Evolutionary conservation across 164 flowering plant genomes (phyloP).

Genomic region (Dillenia turbinata): DNA sequence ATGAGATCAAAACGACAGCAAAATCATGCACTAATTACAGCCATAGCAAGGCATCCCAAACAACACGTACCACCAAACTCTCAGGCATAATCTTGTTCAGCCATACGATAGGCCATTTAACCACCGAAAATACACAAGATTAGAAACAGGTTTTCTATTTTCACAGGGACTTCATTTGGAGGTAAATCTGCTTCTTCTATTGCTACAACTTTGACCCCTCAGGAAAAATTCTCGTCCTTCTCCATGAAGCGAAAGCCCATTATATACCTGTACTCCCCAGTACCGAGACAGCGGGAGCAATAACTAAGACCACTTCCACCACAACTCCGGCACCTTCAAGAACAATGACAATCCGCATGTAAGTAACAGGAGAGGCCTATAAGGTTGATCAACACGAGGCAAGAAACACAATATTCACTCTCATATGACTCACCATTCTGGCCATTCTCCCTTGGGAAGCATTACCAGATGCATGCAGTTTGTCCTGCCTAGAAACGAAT

Average conservation of each 20-base stretch:
- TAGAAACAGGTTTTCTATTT: too few relatives aligned
- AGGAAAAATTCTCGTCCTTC: slow-evolving; percentile 12
- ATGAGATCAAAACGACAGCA: too few relatives aligned
- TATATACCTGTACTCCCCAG: slow-evolving; percentile 70
- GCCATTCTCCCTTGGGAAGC: slow-evolving; percentile 96
- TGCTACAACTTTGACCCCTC: neutral
- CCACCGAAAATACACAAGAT: too few relatives aligned
- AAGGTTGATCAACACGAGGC: too few relatives aligned
- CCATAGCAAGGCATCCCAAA: too few relatives aligned
- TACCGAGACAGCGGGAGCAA: slow-evolving; percentile 77
- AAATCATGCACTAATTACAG: too few relatives aligned
- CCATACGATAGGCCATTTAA: too few relatives aligned
- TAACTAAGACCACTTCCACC: slow-evolving; percentile 74
- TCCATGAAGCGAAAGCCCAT: slow-evolving; percentile 84
- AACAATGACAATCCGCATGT: neutral
- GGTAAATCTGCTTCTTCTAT: too few relatives aligned
- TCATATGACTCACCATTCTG: slow-evolving; percentile 61
- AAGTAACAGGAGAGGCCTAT: neutral
- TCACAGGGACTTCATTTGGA: too few relatives aligned
- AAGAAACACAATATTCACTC: too few relatives aligned
- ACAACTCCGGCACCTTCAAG: slow-evolving; percentile 73
- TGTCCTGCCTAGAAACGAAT: slow-evolving; percentile 51
- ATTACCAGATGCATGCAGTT: slow-evolving; percentile 45
- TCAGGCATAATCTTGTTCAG: too few relatives aligned
- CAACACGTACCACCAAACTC: too few relatives aligned